Base-by-base conservation (phyloP, 176 grass and related monocot species). In the Oryza punctata region DNA sequence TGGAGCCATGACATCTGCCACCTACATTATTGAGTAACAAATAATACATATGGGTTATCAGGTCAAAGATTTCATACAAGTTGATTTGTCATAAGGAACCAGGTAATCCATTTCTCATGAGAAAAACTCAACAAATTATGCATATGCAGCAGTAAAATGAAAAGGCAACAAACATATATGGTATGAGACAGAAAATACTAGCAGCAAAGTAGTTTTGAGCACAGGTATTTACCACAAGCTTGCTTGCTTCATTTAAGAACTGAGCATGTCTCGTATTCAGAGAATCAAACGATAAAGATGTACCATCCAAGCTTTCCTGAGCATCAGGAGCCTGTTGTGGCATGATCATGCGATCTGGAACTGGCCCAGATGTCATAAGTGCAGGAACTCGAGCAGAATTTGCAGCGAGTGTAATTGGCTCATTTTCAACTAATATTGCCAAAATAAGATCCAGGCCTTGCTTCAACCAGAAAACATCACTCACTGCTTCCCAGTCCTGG, bases 381-480 rank as follows among this genome's bases (percentile, higher is more conserved):
- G 96, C 81, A 37, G 91, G 93, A 47, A 99, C 93, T 30, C 93
- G 89, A 78, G 96, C 96, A 75, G 96, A 99, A 80, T 99, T 99
- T 81, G 93, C 61, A 10, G 96, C 93, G 57, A 99, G 96, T 73
- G 88, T 91, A 78, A 99, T 96, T 29, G 89, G 93, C 46, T 91
- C 93, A 78, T 96, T 94, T 87, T 99, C 96, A 69, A 96, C 91
- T 75, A 99, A 79, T 82, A 99, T 91, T 72, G 96, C 96, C 75
- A 99, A 87, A 77, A 99, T 90, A 75, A 99, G 96, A 88, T 99
- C 96, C 82, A 99, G 94, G 12, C 91, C 96, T 81, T 99, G 93
- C 81, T 94, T 99, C 76, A 99, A 83, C 96, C 96, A 99, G 75
- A 99, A 99, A 76, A 85, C 93, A 87, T 99, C 96, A 78, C 96